Evolutionary conservation across 73 alveolate genomes (phyloP), one percentile per base, ranked within the genome.

Genomic region (Paramecium tetraurelia): DNA sequence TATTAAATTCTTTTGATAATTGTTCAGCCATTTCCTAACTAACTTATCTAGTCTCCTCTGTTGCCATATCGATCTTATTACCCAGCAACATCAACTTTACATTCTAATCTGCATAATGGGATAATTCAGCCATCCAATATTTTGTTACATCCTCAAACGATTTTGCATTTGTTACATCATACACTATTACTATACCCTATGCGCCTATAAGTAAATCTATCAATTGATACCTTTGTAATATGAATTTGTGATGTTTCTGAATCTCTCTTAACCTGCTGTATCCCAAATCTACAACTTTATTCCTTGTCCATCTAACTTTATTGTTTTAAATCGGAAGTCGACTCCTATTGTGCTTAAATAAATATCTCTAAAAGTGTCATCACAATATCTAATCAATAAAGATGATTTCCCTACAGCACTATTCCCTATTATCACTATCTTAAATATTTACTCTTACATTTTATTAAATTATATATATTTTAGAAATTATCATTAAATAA

Each of bases 331-430:
- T 89, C 95, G 92, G 92, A 95, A 93, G 84, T 97, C 99, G 12
- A 96, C 94, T 24, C 98, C 98, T 48, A 96, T 92, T 10, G 99
- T 96, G 21, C 96, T 84, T 50, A 95, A 59, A 57, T 93, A 94
- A 40, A 92, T 40, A 31, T 92, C 95, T 33, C 83, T 57, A 90
- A 94, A 97, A n/a, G 59, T 7, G 89, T 95, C 94, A 50, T 95
- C 95, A 57, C 70, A 89, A 86, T 86, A 96, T 20, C 98, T 59
- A 33, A 85, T 68, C 69, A 96, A 71, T 75, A 96, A 83, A 14
- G 94, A 48, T 4, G 97, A 92, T 86, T 96, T 96, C 20, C 98
- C 97, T 18, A 89, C 95, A 20, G 93, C 93, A 8, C 93, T 43
- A 59, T 96, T 96, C 12, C 98, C 98, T 4, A 96, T 85, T 59